phyloP scores from a whole-genome alignment of 371 early-diverging fungal species.

The Saksenaea oblongispora region DNA sequence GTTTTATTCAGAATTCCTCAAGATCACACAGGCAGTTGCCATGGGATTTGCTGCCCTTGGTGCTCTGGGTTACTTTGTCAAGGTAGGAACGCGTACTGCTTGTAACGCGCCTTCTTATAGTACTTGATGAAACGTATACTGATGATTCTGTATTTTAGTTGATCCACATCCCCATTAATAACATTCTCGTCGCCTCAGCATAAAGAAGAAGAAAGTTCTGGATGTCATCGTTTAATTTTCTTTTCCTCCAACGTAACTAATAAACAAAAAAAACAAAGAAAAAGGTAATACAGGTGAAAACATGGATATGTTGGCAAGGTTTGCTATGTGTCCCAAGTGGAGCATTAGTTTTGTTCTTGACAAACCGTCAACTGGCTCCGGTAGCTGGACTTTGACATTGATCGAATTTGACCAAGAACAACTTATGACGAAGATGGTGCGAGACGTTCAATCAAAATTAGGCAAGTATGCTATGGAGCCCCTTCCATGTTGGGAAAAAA shows the following conservation, averaged over 20 bases:
- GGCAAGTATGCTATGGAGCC: too few relatives aligned
- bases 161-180: constrained; percentile 99
- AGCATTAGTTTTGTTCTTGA: too few relatives aligned
- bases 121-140: neutral
- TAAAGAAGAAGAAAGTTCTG: constrained; percentile 26
- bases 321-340: too few relatives aligned
- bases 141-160: constrained; percentile 42
- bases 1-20: constrained; percentile 77
- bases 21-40: constrained; percentile 92
- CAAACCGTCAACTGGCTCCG: too few relatives aligned
- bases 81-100: constrained; percentile 44
- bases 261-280: neutral
- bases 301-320: too few relatives aligned
- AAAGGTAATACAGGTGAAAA: neutral
- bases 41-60: constrained; percentile 98
- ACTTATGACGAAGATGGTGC: too few relatives aligned
- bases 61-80: constrained; percentile 97
- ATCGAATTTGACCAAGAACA: too few relatives aligned
- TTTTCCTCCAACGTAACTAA: neutral
- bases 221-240: neutral
- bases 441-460: too few relatives aligned
- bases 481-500: too few relatives aligned
- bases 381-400: too few relatives aligned
- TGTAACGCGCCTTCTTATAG: constrained; percentile 7
- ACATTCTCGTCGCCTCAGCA: constrained; percentile 90